These are phyloP conservation scores for Sporopachydermia lactativora DNA, from an alignment of 805 yeast genomes.

Conservation along the genomic window DNA sequence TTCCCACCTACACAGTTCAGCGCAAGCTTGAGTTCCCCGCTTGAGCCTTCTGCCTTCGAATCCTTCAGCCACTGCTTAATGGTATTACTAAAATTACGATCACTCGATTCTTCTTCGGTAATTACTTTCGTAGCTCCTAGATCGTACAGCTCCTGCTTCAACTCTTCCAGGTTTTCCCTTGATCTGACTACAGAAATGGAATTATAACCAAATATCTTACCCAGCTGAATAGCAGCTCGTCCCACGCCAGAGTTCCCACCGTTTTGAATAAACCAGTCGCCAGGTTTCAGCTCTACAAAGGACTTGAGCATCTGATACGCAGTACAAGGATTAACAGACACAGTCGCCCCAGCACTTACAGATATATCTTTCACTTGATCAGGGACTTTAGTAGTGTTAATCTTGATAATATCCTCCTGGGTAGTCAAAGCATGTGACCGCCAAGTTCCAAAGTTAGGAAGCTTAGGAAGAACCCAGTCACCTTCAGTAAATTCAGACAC, in stretches of 20 bases:
- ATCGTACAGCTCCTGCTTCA: conserved; percentile 35
- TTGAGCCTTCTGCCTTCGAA: conserved; percentile 31
- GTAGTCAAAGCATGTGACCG: conserved; percentile 54
- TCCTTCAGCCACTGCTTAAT: conserved; percentile 29
- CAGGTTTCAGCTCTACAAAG: conserved; percentile 43
- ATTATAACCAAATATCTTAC: conserved; percentile 60
- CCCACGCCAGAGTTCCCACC: conserved; percentile 97
- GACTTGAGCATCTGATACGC: conserved; percentile 80
- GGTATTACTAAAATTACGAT: conserved; percentile 48
- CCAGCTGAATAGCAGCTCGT: conserved; percentile 80
- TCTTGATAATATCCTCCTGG: conserved; percentile 37
- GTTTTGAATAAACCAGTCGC: conserved; percentile 88
- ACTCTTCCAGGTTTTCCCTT: conserved; percentile 60
- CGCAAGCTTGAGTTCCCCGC: conserved; percentile 51
- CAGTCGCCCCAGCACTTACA: conserved; percentile 65
- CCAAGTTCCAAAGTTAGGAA: conserved; percentile 89
- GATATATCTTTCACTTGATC: conserved; percentile 24
- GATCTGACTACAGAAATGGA: conserved; percentile 83
- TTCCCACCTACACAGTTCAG: conserved; percentile 92
- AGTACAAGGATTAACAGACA: conserved; percentile 84
- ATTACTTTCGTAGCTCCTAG: conserved; percentile 84
- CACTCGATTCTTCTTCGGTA: conserved; percentile 72
- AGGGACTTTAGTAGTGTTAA: conserved; percentile 30
- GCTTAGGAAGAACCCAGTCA: conserved; percentile 78
- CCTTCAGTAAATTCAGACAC: conserved; percentile 40